phyloP scores from a whole-genome alignment of 1,284 basidiomycete genomes.

The Melanopsichium pennsylvanicum region DNA sequence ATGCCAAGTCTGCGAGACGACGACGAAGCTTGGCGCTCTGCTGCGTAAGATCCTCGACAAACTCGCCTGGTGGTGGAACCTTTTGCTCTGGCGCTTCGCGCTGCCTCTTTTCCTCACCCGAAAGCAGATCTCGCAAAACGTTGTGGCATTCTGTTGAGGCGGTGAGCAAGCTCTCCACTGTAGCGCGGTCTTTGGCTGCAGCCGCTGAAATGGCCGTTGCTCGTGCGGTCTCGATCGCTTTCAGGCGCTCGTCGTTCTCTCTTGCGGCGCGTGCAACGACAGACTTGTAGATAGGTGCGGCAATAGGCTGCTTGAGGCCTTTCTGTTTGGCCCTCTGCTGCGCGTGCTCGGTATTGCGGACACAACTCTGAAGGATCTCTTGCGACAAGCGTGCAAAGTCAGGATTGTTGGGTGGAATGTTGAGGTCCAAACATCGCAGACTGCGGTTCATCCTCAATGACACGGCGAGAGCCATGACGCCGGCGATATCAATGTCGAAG shows the following conservation, averaged over 20 bases:
- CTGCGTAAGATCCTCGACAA: constrained; percentile 46
- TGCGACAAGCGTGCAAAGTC: constrained; percentile 75
- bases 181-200: constrained; percentile 14
- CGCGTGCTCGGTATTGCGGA: constrained; percentile 69
- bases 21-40: constrained; percentile 39
- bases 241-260: constrained; percentile 51
- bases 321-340: constrained; percentile 42
- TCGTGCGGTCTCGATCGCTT: constrained; percentile 34
- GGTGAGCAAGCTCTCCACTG: constrained; percentile 22
- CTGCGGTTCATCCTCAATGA: constrained; percentile 82
- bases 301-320: constrained; percentile 52
- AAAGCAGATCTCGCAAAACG: constrained; percentile 44
- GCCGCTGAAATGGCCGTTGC: constrained; percentile 23
- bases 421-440: constrained; percentile 90
- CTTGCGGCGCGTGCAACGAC: constrained; percentile 52
- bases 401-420: constrained; percentile 84
- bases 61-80: constrained; percentile 30
- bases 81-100: constrained; percentile 33
- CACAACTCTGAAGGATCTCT: constrained; percentile 76
- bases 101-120: constrained; percentile 41
- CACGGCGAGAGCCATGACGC: constrained; percentile 87
- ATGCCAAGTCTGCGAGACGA: constrained; percentile 27
- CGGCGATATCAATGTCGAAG: constrained; percentile 79
- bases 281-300: constrained; percentile 60
- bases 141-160: constrained; percentile 38